These are phyloP conservation scores for Schizonepeta tenuifolia DNA, from an alignment of 257 asterid genomes.

Conservation along the genomic window DNA sequence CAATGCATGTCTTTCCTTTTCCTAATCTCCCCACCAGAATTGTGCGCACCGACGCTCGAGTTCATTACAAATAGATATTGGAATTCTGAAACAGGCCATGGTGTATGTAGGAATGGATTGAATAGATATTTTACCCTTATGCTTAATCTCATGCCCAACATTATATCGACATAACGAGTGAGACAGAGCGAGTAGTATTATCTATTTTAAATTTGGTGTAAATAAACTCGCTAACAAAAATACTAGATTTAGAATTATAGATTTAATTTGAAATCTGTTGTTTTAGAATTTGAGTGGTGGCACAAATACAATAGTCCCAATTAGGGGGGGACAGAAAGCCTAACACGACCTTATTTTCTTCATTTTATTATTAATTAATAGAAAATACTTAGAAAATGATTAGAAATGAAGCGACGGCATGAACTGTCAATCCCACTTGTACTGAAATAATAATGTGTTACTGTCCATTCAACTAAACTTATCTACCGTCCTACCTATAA, in stretches of 20 bases:
- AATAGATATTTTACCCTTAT: no score
- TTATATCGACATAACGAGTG: no score
- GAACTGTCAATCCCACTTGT: slow-evolving; percentile 2
- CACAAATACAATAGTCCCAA: not conserved
- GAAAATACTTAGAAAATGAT: not conserved
- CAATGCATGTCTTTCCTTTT: no score
- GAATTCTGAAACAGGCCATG: no score
- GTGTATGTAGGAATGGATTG: no score
- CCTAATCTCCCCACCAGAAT: no score
- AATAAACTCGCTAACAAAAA: not conserved
- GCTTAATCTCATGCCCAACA: no score
- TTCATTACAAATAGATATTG: no score
- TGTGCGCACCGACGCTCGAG: no score
- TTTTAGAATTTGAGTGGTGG: not conserved
- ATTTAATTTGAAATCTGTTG: not conserved
- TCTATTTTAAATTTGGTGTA: no score
- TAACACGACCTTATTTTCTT: not conserved
- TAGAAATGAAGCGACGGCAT: not conserved
- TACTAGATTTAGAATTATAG: not conserved
- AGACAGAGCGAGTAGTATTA: no score
- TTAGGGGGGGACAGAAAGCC: not conserved
- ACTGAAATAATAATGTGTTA: not conserved
- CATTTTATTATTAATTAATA: not conserved
- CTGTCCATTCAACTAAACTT: not conserved
- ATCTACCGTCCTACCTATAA: slow-evolving; percentile 23